Conservation (phyloP, 176 grass and related monocot genomes). For the Canna indica region DNA sequence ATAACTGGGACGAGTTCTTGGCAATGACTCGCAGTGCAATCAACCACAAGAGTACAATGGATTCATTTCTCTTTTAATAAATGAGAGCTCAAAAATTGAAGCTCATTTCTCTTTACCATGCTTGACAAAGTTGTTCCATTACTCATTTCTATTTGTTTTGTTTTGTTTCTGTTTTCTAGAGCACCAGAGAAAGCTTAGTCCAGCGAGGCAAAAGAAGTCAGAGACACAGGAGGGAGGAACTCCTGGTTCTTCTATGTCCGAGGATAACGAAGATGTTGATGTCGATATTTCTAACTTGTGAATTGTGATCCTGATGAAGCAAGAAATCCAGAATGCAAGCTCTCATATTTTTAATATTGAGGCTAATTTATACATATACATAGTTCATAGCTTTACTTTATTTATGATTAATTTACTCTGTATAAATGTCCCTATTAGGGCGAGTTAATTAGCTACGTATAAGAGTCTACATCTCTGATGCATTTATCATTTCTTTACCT, state of each 20-base stretch:
- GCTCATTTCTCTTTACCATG: background rate
- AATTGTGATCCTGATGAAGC: too few species aligned
- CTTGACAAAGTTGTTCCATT: slow-evolving; percentile 1
- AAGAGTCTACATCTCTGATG: too few species aligned
- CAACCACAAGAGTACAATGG: slow-evolving; percentile 81
- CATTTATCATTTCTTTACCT: too few species aligned
- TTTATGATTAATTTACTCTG: background rate
- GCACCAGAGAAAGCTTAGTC: slow-evolving; percentile 51
- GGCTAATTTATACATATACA: background rate
- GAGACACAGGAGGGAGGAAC: slow-evolving; percentile 44
- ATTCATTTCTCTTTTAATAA: background rate
- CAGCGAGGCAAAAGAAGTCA: slow-evolving; percentile 36
- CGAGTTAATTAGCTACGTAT: background rate
- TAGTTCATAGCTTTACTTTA: background rate
- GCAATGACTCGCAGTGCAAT: slow-evolving; percentile 70
- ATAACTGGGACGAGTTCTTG: slow-evolving; percentile 79
- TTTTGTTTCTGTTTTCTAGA: slow-evolving; percentile 35
- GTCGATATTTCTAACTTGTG: slow-evolving; percentile 30
- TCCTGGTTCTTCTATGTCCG: slow-evolving; percentile 51
- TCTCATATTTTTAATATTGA: background rate
- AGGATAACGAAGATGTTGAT: slow-evolving; percentile 57
- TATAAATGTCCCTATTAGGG: slow-evolving; percentile 6
- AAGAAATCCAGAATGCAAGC: too few species aligned
- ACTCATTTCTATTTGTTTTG: slow-evolving; percentile 20
- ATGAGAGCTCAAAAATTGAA: background rate